These are phyloP conservation scores for Orbilia brochopaga DNA, from an alignment of 2,329 filamentous ascomycete species.

Conservation along the genomic window DNA sequence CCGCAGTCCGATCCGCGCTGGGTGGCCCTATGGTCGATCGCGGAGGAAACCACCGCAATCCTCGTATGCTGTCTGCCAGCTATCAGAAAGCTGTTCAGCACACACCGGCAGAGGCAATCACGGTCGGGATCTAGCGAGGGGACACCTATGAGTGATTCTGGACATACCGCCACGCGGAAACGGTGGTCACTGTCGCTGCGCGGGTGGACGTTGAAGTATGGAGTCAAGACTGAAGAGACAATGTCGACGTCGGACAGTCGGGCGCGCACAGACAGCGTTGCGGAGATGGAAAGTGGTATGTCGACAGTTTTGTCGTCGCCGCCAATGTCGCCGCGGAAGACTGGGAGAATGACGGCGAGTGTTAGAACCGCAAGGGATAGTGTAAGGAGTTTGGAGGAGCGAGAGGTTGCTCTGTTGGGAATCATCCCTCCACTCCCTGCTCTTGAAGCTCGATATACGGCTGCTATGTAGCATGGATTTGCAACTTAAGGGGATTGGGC, in stretches of 20 bases:
- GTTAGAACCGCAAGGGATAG: neutral
- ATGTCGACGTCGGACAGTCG: slow-evolving; percentile 18
- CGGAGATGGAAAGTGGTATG: slow-evolving; percentile 23
- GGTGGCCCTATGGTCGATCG: slow-evolving; percentile 48
- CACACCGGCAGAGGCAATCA: slow-evolving; percentile 16
- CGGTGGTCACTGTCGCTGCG: slow-evolving; percentile 30
- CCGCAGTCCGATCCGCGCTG: slow-evolving; percentile 42
- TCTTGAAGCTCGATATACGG: neutral
- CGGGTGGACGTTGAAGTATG: slow-evolving; percentile 43
- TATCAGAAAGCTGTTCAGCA: slow-evolving; percentile 41
- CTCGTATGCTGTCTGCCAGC: slow-evolving; percentile 48
- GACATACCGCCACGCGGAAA: slow-evolving; percentile 4
- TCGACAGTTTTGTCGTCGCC: slow-evolving; percentile 17
- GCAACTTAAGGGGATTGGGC: no score
- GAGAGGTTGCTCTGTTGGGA: slow-evolving; percentile 7
- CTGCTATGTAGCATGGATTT: neutral
- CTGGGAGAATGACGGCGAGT: slow-evolving; percentile 17
- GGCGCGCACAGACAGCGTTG: slow-evolving; percentile 24
- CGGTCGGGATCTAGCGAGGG: slow-evolving; percentile 10
- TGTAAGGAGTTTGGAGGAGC: slow-evolving; percentile 16
- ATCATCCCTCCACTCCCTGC: slow-evolving; percentile 22
- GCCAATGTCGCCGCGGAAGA: slow-evolving; percentile 34
- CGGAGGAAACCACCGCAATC: slow-evolving; percentile 41
- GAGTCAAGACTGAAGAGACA: slow-evolving; percentile 9
- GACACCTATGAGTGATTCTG: slow-evolving; percentile 1